These are phyloP conservation scores for Cytospora leucostoma DNA, from an alignment of 2,329 filamentous ascomycete genomes.

Conservation along the genomic window DNA sequence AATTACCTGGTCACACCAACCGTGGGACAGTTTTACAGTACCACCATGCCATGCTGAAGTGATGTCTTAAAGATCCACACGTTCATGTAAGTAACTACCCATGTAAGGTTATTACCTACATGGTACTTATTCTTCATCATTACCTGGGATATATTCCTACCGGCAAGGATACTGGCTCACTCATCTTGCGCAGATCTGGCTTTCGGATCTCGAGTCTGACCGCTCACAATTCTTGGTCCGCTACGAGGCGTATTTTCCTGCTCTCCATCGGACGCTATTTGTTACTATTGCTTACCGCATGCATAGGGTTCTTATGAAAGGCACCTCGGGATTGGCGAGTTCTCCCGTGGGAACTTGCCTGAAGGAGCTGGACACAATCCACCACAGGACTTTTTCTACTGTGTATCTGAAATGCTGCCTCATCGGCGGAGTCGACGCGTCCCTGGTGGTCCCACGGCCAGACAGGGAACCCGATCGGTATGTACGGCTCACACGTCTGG, in stretches of 20 bases:
- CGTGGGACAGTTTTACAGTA: too few relatives aligned
- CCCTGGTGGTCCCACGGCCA: background rate
- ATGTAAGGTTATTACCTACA: background rate
- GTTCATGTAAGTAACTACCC: background rate
- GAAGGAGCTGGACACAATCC: background rate
- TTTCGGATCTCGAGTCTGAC: conserved; percentile 14
- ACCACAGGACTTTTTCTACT: background rate
- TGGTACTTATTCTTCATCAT: too few relatives aligned
- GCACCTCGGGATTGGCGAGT: background rate
- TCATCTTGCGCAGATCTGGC: conserved; percentile 18
- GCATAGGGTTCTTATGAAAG: background rate
- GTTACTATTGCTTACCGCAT: background rate
- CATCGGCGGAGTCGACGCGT: background rate
- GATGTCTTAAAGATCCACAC: too few relatives aligned
- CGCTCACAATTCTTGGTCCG: conserved; percentile 17
- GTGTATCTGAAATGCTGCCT: background rate
- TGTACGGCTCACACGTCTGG: background rate
- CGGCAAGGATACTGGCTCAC: background rate
- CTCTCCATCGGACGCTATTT: background rate
- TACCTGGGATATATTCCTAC: background rate
- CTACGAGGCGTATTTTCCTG: conserved; percentile 8
- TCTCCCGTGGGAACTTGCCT: background rate
- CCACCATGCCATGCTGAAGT: too few relatives aligned
- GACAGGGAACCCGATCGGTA: background rate
- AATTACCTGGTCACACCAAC: too few relatives aligned